phyloP scores from a whole-genome alignment of 495 filamentous ascomycete species.

The Aspergillus sclerotioniger region DNA sequence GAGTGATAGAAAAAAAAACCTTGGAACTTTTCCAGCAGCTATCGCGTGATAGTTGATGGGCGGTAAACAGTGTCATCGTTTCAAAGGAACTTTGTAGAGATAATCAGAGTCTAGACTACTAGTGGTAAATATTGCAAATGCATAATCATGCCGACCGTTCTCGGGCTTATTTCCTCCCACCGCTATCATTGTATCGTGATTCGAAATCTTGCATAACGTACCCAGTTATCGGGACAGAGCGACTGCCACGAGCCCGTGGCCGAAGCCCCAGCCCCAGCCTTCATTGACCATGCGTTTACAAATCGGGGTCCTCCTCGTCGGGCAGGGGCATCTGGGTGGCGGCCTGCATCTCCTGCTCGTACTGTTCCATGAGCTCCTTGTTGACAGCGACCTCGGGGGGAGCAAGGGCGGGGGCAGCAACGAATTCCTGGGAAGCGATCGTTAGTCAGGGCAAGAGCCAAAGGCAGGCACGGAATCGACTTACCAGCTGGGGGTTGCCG shows the following conservation, averaged over 20 bases:
- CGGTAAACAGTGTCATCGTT: constrained; percentile 6
- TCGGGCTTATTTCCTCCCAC: constrained; percentile 36
- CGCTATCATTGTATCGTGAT: constrained; percentile 48
- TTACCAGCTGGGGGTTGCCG: constrained; percentile 84
- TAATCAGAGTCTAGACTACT: constrained; percentile 46
- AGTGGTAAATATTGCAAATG: constrained; percentile 37
- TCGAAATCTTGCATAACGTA: constrained; percentile 28
- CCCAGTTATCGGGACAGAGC: constrained; percentile 15
- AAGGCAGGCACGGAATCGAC: constrained; percentile 27
- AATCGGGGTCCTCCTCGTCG: constrained; percentile 87
- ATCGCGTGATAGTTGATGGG: constrained; percentile 13
- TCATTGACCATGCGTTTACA: constrained; percentile 44
- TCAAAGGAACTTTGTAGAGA: constrained; percentile 34
- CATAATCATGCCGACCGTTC: constrained; percentile 42
- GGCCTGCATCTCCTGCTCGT: constrained; percentile 83
- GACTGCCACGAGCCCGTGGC: constrained; percentile 7
- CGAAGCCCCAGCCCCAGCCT: constrained; percentile 20
- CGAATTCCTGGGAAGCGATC: constrained; percentile 72
- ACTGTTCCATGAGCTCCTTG: constrained; percentile 72
- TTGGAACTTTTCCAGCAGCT: constrained; percentile 16
- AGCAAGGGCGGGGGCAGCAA: constrained; percentile 89
- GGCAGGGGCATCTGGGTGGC: constrained; percentile 84
- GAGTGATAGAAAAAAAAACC: background rate
- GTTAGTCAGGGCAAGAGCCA: constrained; percentile 10
- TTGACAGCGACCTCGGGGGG: constrained; percentile 90